Percentiles rank a stretch among this genome's conserved stretches.
Evolutionary conservation across 2,329 filamentous ascomycete species (phyloP).

Genomic region (Thielaviopsis ethacetica): DNA sequence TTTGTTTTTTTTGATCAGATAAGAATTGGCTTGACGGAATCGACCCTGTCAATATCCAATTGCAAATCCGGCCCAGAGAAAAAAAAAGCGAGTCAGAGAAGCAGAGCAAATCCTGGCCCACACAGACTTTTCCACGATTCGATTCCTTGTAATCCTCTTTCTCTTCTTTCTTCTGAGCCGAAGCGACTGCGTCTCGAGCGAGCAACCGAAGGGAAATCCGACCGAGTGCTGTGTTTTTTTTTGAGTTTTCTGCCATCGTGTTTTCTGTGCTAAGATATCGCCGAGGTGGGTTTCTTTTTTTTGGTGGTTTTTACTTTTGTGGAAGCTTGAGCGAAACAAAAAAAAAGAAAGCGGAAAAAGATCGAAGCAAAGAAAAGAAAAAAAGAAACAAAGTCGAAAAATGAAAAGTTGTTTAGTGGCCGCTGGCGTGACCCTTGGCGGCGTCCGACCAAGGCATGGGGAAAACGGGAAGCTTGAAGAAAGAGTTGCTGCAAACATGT

Average conservation of each 20-base stretch:
- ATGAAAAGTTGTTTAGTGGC: constrained; percentile 8
- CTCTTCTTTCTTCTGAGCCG: not conserved
- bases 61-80: not conserved
- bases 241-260: too few species aligned
- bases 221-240: not conserved
- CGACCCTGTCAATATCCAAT: not conserved
- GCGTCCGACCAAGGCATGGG: constrained; percentile 86
- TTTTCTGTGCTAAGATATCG: too few species aligned
- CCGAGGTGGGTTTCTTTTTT: not conserved
- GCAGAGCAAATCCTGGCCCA: too few species aligned
- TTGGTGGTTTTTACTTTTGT: too few species aligned
- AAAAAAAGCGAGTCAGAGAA: not conserved
- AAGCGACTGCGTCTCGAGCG: not conserved
- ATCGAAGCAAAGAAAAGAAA: not conserved
- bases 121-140: too few species aligned
- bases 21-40: not conserved
- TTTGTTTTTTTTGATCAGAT: not conserved
- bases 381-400: not conserved
- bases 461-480: constrained; percentile 82
- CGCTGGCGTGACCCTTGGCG: constrained; percentile 29
- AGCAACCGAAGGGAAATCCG: not conserved
- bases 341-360: not conserved
- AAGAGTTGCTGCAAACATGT: constrained; percentile 48
- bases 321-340: too few species aligned
- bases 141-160: too few species aligned